Evolutionary conservation across 805 yeast genomes (phyloP).

Genomic region (Teunomyces tritomae): DNA sequence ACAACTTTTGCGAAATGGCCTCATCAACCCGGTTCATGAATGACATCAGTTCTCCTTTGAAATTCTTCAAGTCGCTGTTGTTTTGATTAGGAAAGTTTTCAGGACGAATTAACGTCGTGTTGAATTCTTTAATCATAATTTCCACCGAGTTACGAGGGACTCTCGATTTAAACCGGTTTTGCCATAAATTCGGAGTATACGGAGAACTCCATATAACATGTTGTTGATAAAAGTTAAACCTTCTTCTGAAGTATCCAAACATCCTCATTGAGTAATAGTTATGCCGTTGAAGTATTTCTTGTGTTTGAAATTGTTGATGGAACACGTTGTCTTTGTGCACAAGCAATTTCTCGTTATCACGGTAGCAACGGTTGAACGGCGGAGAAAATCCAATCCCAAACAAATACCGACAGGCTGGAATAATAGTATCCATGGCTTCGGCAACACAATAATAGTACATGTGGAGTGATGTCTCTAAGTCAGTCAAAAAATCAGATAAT

Average conservation of each 20-base stretch:
- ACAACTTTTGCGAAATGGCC: conserved; percentile 16
- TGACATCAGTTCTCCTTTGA: conserved; percentile 3
- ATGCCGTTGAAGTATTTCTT: conserved; percentile 22
- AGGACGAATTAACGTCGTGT: conserved; percentile 9
- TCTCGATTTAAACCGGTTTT: conserved; percentile 14
- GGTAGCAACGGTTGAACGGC: conserved; percentile 13
- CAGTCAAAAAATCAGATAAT: conserved; percentile 11
- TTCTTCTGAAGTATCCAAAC: conserved; percentile 20
- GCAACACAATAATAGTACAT: conserved; percentile 21
- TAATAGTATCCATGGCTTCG: conserved; percentile 20
- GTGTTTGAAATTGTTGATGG: conserved; percentile 7
- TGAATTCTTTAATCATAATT: conserved; percentile 7
- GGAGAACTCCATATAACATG: conserved; percentile 17
- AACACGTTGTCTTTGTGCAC: conserved; percentile 7
- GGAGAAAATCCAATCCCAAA: conserved; percentile 19
- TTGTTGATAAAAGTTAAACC: conserved; percentile 17
- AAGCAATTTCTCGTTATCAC: conserved; percentile 8
- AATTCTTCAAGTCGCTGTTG: background rate
- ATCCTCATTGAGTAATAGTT: conserved; percentile 23
- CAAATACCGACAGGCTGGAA: conserved; percentile 21
- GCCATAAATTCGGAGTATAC: conserved; percentile 8
- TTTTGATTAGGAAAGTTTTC: conserved; percentile 10
- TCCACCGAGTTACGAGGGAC: conserved; percentile 10
- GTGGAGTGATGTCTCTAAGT: conserved; percentile 18
- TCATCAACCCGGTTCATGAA: conserved; percentile 21